These are phyloP conservation scores for grape (Vitis vinifera) DNA, from an alignment of 164 flowering plant species.

Conservation along the genomic window ASM3070453v1 NC_081812.1:21412001-21412500, in stretches of 20 bases:
- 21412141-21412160: conserved; percentile 85
- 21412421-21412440: neutral
- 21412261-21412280: conserved; percentile 76
- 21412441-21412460: no score
- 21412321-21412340: conserved; percentile 72
- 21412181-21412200: conserved; percentile 34
- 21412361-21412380: conserved; percentile 14
- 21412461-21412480: no score
- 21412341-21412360: conserved; percentile 46
- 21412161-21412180: conserved; percentile 80
- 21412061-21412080: conserved; percentile 80
- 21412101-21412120: conserved; percentile 76
- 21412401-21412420: no score
- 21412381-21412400: neutral
- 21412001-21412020: conserved; percentile 90
- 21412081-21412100: conserved; percentile 78
- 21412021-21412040: conserved; percentile 89
- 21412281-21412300: conserved; percentile 61
- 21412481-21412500: no score
- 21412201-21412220: conserved; percentile 17
- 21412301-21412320: conserved; percentile 76
- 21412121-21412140: conserved; percentile 93
- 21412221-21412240: conserved; percentile 9
- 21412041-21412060: conserved; percentile 89
- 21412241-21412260: conserved; percentile 37